phyloP scores from a whole-genome alignment of 495 filamentous ascomycete species.

The Entonaema liquescens region DNA sequence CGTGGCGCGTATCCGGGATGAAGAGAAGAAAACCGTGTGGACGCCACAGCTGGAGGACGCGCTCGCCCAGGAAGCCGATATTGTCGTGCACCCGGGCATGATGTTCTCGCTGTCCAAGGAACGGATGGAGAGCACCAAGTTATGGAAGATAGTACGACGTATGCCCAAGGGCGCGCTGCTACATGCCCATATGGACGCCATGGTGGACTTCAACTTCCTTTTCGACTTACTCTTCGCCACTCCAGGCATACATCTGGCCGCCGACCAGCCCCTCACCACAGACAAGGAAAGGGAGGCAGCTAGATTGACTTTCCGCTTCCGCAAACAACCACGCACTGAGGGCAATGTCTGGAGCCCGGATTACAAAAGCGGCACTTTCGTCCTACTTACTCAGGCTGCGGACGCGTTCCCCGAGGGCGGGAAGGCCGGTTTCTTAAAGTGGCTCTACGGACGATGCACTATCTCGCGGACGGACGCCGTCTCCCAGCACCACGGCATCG shows the following conservation, averaged over 20 bases:
- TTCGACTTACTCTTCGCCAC: conserved; percentile 75
- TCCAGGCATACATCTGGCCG: conserved; percentile 75
- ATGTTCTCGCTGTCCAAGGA: conserved; percentile 85
- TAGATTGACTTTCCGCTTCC: conserved; percentile 65
- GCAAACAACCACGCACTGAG: conserved; percentile 38
- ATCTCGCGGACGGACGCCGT: conserved; percentile 75
- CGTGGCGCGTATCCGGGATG: conserved; percentile 76
- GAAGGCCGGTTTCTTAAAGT: conserved; percentile 73
- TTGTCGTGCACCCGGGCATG: conserved; percentile 80
- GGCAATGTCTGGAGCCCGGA: conserved; percentile 67
- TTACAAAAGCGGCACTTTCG: conserved; percentile 64
- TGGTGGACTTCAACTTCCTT: conserved; percentile 85
- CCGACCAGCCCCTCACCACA: conserved; percentile 61
- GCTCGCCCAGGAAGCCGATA: conserved; percentile 60
- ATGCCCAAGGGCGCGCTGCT: conserved; percentile 94
- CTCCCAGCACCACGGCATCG: conserved; percentile 81
- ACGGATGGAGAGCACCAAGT: conserved; percentile 78
- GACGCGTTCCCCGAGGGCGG: conserved; percentile 76
- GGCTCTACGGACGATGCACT: conserved; percentile 78
- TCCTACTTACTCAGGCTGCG: conserved; percentile 71
- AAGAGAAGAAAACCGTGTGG: conserved; percentile 79
- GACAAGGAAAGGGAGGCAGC: conserved; percentile 57
- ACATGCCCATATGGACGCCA: conserved; percentile 88
- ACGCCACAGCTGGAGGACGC: conserved; percentile 72
- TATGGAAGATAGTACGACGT: conserved; percentile 83